Evolutionary conservation across 1,284 basidiomycete genomes (phyloP).

Genomic region (Ganoderma lingzhi): DNA sequence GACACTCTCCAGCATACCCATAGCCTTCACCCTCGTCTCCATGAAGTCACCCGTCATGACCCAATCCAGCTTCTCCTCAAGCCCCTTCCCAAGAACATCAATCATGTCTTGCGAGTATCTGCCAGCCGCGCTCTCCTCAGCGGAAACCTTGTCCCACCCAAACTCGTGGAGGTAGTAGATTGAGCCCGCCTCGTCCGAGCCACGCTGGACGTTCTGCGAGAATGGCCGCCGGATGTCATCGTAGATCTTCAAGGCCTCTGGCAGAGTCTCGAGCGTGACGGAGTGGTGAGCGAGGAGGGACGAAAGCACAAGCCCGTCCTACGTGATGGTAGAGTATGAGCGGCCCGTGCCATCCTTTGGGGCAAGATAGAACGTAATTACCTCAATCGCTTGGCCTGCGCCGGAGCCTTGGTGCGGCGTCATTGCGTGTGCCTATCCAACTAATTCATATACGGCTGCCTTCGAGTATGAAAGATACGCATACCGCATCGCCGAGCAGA

Average conservation of each 20-base stretch:
- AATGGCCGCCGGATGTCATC: conserved; percentile 47
- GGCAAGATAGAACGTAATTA: conserved; percentile 12
- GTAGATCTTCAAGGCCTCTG: conserved; percentile 44
- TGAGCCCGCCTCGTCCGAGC: conserved; percentile 23
- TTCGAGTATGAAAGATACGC: conserved; percentile 6
- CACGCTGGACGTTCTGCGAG: conserved; percentile 27
- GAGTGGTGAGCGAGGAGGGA: conserved; percentile 42
- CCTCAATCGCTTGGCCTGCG: conserved; percentile 51
- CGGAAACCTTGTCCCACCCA: conserved; percentile 22
- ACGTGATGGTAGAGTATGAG: neutral
- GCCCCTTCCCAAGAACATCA: conserved; percentile 6
- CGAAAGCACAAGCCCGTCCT: conserved; percentile 47
- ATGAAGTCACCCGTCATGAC: conserved; percentile 10
- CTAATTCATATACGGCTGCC: neutral
- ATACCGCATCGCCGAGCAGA: conserved; percentile 48
- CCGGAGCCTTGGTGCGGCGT: conserved; percentile 49
- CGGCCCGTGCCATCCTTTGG: neutral
- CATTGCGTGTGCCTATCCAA: conserved; percentile 50
- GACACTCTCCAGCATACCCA: conserved; percentile 4
- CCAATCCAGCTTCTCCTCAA: conserved; percentile 21
- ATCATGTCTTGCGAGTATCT: conserved; percentile 17
- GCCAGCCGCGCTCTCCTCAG: conserved; percentile 20
- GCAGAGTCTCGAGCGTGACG: conserved; percentile 38
- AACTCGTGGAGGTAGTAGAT: conserved; percentile 23
- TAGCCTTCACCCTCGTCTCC: conserved; percentile 15